These are phyloP conservation scores for Golubevia sp. DNA, from an alignment of 1,284 basidiomycete species.

Conservation along the genomic window DNA sequence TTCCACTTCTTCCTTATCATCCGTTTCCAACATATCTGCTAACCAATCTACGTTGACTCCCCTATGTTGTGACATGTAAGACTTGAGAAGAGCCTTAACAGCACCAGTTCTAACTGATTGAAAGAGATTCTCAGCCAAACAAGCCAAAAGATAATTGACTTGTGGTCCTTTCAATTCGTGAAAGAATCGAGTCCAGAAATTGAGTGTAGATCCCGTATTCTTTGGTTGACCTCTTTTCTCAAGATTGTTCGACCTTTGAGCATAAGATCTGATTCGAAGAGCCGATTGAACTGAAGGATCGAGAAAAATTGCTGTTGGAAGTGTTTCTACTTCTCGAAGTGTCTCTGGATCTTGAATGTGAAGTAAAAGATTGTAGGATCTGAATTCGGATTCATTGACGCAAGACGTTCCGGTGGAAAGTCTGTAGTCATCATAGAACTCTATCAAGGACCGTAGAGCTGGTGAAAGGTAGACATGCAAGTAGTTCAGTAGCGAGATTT, in stretches of 20 bases:
- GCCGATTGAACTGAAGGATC: conserved; percentile 39
- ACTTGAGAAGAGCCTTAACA: conserved; percentile 40
- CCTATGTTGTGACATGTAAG: conserved; percentile 44
- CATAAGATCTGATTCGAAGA: conserved; percentile 37
- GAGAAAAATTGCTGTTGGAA: conserved; percentile 43
- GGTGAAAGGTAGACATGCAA: not conserved
- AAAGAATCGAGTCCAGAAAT: conserved; percentile 55
- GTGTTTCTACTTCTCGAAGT: conserved; percentile 50
- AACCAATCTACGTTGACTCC: conserved; percentile 4
- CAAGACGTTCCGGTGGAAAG: conserved; percentile 14
- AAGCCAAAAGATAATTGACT: conserved; percentile 51
- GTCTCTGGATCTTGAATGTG: conserved; percentile 56
- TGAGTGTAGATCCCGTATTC: conserved; percentile 48
- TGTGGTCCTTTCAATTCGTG: conserved; percentile 23
- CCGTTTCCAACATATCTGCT: not conserved
- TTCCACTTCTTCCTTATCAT: not conserved
- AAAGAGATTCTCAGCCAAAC: conserved; percentile 56
- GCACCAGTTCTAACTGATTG: conserved; percentile 46
- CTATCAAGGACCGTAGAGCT: conserved; percentile 48
- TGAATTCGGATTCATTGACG: conserved; percentile 57
- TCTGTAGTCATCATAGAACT: conserved; percentile 55
- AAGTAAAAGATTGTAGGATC: conserved; percentile 57
- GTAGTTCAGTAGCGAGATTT: not conserved
- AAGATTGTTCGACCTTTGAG: conserved; percentile 50
- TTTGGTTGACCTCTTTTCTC: conserved; percentile 42